Evolutionary conservation across 306 rosid species (phyloP), one percentile per base, ranked within the genome.

Genomic region (Prunus mongolica): DNA sequence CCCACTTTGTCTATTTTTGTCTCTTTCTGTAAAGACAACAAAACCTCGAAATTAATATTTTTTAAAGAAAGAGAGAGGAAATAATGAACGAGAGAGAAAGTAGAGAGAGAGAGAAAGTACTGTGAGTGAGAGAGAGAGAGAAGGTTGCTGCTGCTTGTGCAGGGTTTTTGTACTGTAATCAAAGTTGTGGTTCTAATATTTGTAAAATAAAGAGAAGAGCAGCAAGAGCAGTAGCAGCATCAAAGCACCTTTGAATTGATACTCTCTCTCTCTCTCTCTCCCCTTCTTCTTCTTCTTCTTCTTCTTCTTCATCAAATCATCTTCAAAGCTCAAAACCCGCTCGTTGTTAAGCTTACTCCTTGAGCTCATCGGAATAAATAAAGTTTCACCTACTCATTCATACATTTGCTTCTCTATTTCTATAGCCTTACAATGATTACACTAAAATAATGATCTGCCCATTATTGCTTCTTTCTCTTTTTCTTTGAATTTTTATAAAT

Each of bases 1-100:
- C 83, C 70, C 63, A 75, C 65, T 73, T 9, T 32, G 28, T 73
- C 85, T 58, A 32, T 57, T 66, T 44, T 79, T 79, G 87, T 72
- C 79, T 77, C 74, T 20, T 71, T 79, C 73, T 30, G 78, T 71
- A 71, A 65, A 65, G 76, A 58, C 72, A 67, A 27, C 41, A 66
- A 79, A 71, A 70, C 56, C 64, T 27, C 13, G 7, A 50, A 50
- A 80, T 2, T 5, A 28, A 7, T 22, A 71, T 56, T 56, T 56
- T 3, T 2, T 11, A 6, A 28, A 24, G 14, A 58, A 15, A 24
- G 66, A 2, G 12, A 14, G 44, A 41, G 11, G 13, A 46, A 54
- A 45, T 32, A 64, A 57, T 28, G 30, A 5, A 58, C 1, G 9
- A 34, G 14, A 67, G 46, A 67, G 38, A 67, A 49, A 13, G 16